Evolutionary conservation across 306 rosid genomes (phyloP).

Genomic region (Trichosanthes cucumerina): DNA sequence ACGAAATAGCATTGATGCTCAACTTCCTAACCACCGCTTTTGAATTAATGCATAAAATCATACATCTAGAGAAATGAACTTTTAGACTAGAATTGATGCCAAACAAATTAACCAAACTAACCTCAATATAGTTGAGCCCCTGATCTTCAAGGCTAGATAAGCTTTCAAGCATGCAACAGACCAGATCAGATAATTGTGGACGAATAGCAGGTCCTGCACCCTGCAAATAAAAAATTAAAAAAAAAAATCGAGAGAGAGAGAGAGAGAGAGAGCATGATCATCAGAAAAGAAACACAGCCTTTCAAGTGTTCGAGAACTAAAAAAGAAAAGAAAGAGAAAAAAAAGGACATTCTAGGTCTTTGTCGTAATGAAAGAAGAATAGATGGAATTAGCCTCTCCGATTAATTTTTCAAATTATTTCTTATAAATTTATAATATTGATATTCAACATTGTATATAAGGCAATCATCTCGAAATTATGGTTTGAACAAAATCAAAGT

Average conservation of each 20-base stretch:
- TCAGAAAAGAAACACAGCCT: conserved; percentile 1
- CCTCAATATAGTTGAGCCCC: conserved; percentile 90
- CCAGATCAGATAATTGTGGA: conserved; percentile 78
- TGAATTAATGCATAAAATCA: not conserved
- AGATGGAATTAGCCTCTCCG: not conserved
- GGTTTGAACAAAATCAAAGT: not conserved
- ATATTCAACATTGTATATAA: too few relatives aligned
- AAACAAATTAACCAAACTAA: conserved; percentile 23
- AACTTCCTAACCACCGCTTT: not conserved
- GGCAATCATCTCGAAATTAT: too few relatives aligned
- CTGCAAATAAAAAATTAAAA: conserved; percentile 26
- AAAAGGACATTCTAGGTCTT: not conserved
- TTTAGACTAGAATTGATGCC: not conserved
- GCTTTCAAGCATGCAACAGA: conserved; percentile 97
- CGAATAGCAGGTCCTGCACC: conserved; percentile 88
- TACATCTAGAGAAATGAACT: not conserved
- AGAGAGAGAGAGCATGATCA: not conserved
- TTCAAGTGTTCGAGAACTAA: not conserved
- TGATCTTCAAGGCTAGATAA: conserved; percentile 96
- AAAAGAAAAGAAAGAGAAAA: not conserved
- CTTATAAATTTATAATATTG: too few relatives aligned
- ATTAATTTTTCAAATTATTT: too few relatives aligned
- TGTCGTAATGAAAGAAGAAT: not conserved
- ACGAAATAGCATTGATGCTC: not conserved
- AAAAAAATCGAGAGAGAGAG: not conserved